Base-by-base conservation (phyloP, 2,329 filamentous ascomycete species). In the Fusarium xylarioides region DNA sequence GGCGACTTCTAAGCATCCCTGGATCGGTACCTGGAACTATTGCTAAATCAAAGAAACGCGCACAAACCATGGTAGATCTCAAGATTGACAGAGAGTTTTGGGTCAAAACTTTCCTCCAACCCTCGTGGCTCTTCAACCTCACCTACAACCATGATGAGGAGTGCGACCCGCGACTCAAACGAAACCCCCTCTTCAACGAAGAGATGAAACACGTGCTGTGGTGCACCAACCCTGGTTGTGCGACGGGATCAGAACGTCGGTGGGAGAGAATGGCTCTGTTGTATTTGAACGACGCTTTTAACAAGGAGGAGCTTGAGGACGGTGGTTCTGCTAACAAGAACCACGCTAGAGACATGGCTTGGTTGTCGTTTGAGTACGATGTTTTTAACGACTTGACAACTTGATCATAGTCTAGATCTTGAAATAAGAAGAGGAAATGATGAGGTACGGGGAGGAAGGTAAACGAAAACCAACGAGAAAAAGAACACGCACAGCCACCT, bases 261-360 rank as follows among this genome's bases (percentile, higher is more conserved):
- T 66, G 59, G 64, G 26, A 46, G 59, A 66, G 9, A 15, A 64
- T 66, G 64, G 59, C 43, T 11, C 26, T 54, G n/a, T n/a, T 32
- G 23, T 60, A 60, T 54, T 5, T 60, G 18, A 35, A 43, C 35
- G n/a, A 53, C 12, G n/a, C 21, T 7, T 42, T 26, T n/a, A 14
- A 16, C 3, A 35, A 18, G 15, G 37, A 8, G 26, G 35, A n/a
- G 4, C 35, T 54, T 2, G 5, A n/a, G 4, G 52, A 40, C 26
- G 26, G 26, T 26, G 26, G 26, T 26, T 26, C 26, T 26, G 26
- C 5, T 26, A 26, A 26, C 26, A 26, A 26, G 26, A 26, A 26
- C 26, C 26, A 26, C 26, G 26, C 26, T 26, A 28, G 37, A 32
- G n/a, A 43, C 14, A 34, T 23, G 37, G 18, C 30, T 12, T 60